Base-by-base conservation (phyloP, 2,329 filamentous ascomycete species). In the Ophiostoma triangulosporum region DNA sequence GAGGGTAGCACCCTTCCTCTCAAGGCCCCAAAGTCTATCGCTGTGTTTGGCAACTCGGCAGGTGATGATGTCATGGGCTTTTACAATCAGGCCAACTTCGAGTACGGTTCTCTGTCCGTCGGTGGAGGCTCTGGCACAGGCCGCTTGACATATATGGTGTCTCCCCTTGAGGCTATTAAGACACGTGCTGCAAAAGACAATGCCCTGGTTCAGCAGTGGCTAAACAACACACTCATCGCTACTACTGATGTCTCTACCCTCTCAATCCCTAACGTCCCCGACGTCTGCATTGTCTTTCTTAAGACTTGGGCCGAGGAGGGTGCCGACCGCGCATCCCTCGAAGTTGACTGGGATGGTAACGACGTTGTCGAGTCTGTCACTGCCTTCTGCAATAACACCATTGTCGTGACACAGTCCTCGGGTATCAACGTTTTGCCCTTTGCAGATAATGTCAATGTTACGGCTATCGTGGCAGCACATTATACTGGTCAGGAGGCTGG, bases 61-160 rank as follows among this genome's bases (percentile, higher is more conserved):
- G 70, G 68, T 49, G 69, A 62, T 89, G 43, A 46, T 12, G 24
- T 22, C 15, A 4, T 26, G 20, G 43, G 43, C n/a, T 46, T 46
- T 11, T 46, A 29, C 26, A 46, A 46, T 12, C 43, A 48, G 29
- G 46, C 15, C 29, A 48, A 48, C 46, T 95, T 90, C 66, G 91
- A 94, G 62, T 80, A 84, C 57, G 89, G 88, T 2, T 93, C 88
- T 1, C 71, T 95, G 8, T 87, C 79, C 2, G 84, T 84, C 51
- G 90, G 88, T 7, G 95, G 88, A 87, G 90, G 90, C 12, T 91
- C 86, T 9, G 90, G 90, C 2, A 81, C 88, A 0, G 88, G 87
- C 3, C 80, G 94, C 24, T 90, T 88, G 57, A 83, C 86, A 4
- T 94, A 93, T 62, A 74, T 95, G 1, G 70, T 94, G 29, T 79